Evolutionary conservation across 306 rosid genomes (phyloP).

Genomic region (Chamaecrista fasciculata): DNA sequence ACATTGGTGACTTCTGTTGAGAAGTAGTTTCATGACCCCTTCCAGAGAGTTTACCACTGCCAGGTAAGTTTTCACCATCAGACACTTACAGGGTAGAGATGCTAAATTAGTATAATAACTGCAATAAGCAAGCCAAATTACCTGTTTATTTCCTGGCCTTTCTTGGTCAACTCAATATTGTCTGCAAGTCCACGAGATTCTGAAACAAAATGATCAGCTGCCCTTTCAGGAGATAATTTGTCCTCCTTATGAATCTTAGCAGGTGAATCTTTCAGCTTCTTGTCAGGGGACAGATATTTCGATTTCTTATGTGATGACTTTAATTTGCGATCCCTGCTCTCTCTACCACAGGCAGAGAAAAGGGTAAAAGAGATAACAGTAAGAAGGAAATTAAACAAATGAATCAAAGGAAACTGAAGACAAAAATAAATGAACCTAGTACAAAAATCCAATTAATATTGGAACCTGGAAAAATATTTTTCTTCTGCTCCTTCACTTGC

Average conservation of each 20-base stretch:
- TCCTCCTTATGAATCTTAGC: conserved; percentile 41
- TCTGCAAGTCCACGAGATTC: conserved; percentile 34
- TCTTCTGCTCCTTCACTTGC: conserved; percentile 52
- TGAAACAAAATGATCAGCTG: conserved; percentile 29
- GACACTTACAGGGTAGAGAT: conserved; percentile 15
- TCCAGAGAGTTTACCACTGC: conserved; percentile 51
- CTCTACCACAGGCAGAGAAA: conserved; percentile 37
- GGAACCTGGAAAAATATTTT: conserved; percentile 41
- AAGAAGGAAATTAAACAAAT: conserved; percentile 15
- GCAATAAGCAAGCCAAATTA: conserved; percentile 32
- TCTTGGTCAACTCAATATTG: conserved; percentile 37
- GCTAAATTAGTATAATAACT: conserved; percentile 23
- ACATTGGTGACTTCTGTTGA: conserved; percentile 43
- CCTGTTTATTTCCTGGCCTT: conserved; percentile 48
- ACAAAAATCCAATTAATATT: conserved; percentile 5
- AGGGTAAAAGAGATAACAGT: conserved; percentile 12
- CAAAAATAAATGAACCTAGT: background rate
- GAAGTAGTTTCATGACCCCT: conserved; percentile 40
- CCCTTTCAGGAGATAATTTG: conserved; percentile 49
- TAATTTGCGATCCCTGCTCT: conserved; percentile 38
- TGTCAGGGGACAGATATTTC: conserved; percentile 38
- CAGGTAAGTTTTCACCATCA: conserved; percentile 34
- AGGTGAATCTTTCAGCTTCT: conserved; percentile 45
- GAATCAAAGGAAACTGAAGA: conserved; percentile 5
- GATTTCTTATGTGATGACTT: conserved; percentile 45